Conservation (phyloP, 73 alveolate species). For the Paramecium sexaurelia region DNA sequence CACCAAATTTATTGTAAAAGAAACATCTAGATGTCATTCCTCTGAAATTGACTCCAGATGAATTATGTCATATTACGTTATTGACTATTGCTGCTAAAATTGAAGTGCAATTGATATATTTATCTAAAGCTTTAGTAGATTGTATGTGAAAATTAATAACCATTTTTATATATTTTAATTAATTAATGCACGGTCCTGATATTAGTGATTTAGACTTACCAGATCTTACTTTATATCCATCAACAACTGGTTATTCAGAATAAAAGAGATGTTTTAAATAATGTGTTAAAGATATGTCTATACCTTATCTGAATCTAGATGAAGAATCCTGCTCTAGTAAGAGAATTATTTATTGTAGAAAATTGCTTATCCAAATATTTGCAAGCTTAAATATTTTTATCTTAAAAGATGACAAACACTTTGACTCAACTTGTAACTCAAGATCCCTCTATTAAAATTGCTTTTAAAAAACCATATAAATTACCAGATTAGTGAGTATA, state of each 20-base stretch:
- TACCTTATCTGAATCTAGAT: neutral
- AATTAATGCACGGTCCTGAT: constrained; percentile 51
- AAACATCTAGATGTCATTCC: neutral
- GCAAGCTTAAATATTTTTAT: constrained; percentile 44
- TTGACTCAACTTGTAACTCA: constrained; percentile 12
- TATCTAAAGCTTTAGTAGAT: constrained; percentile 31
- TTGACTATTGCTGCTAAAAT: constrained; percentile 53
- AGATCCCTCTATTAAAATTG: constrained; percentile 40
- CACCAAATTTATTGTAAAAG: neutral
- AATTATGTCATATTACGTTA: constrained; percentile 36
- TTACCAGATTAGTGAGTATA: neutral
- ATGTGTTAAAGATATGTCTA: constrained; percentile 24
- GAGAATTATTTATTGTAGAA: neutral
- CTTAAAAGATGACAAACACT: constrained; percentile 38
- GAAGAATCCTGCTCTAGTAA: constrained; percentile 52
- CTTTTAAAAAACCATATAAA: constrained; percentile 34
- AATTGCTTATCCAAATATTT: constrained; percentile 48
- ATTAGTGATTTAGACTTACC: constrained; percentile 50
- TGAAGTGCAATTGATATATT: constrained; percentile 32
- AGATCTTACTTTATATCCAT: constrained; percentile 38
- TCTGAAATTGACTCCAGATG: constrained; percentile 33
- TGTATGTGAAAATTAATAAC: neutral
- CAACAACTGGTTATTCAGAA: constrained; percentile 52
- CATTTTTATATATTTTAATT: neutral
- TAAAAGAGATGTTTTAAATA: constrained; percentile 29